phyloP scores from a whole-genome alignment of 345 rosid species.

The Aurinia saxatilis region DNA sequence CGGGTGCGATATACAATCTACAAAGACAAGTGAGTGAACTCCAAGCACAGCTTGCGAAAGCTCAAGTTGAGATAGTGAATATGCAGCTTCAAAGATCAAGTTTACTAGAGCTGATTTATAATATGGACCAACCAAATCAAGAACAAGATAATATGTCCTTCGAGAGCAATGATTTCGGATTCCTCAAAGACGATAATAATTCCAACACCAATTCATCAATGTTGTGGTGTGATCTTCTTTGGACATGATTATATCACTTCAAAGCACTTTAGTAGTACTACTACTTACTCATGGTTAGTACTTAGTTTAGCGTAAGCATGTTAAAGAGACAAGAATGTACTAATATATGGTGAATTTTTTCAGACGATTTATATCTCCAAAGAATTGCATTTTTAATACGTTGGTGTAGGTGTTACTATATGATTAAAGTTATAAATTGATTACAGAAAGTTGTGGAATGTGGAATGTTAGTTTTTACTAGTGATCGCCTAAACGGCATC shows the following conservation, averaged over 20 bases:
- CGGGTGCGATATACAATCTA: slow-evolving; percentile 70
- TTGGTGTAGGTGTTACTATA: neutral
- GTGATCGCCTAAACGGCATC: too few relatives aligned
- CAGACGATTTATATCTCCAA: neutral
- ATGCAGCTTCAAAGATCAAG: slow-evolving; percentile 61
- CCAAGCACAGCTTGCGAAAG: slow-evolving; percentile 33
- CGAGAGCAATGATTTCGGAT: slow-evolving; percentile 19
- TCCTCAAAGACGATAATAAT: slow-evolving; percentile 14
- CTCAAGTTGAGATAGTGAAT: slow-evolving; percentile 59
- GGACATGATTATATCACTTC: slow-evolving; percentile 36
- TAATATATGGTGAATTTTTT: neutral
- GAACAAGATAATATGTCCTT: slow-evolving; percentile 10
- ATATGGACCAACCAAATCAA: slow-evolving; percentile 31
- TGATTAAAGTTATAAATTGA: neutral
- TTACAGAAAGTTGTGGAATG: too few relatives aligned
- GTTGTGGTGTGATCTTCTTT: slow-evolving; percentile 47
- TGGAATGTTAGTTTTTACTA: too few relatives aligned
- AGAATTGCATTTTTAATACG: too few relatives aligned
- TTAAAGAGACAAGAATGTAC: neutral
- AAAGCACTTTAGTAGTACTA: neutral
- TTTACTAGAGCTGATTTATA: slow-evolving; percentile 40
- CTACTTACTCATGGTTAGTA: too few relatives aligned
- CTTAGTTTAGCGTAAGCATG: neutral
- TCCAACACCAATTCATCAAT: slow-evolving; percentile 11
- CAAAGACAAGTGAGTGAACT: slow-evolving; percentile 75